Evolutionary conservation across 148 eudicot genomes (phyloP).

Genomic region (Limonium bicolor): DNA sequence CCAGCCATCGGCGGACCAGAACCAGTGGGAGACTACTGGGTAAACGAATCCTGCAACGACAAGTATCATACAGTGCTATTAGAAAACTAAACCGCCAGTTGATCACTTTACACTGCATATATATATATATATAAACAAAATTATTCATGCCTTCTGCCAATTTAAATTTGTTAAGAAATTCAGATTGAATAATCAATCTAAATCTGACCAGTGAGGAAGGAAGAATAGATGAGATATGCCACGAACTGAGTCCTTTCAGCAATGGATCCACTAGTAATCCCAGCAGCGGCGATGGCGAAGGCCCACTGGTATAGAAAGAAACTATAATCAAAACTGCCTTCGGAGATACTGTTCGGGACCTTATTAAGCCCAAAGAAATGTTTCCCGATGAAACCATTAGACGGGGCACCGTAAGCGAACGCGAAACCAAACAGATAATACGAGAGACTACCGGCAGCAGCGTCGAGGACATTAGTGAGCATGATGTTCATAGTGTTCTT

Average conservation of each 20-base stretch:
- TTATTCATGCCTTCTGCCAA: no score
- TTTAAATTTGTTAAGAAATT: no score
- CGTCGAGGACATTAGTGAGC: conserved; percentile 52
- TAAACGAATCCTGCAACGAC: conserved; percentile 16
- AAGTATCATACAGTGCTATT: no score
- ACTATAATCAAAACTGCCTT: conserved; percentile 7
- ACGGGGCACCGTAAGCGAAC: conserved; percentile 14
- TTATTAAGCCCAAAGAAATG: conserved; percentile 11
- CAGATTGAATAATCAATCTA: no score
- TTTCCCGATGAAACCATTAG: conserved; percentile 20
- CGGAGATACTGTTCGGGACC: background rate
- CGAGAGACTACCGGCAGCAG: conserved; percentile 32
- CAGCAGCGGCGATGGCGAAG: conserved; percentile 23
- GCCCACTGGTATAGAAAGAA: conserved; percentile 23
- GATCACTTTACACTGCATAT: no score
- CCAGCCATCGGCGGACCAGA: conserved; percentile 39
- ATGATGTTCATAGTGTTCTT: conserved; percentile 46
- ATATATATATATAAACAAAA: no score
- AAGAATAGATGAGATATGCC: conserved; percentile 18
- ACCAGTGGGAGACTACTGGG: conserved; percentile 33
- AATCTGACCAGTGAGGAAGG: conserved; percentile 11
- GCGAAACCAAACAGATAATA: conserved; percentile 30
- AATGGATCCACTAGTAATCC: conserved; percentile 23
- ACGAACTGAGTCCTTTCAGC: conserved; percentile 27
- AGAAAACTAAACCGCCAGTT: no score